A percentile compares a stretch with the other conserved stretches of the same genome.
Conservation (phyloP, 1,284 basidiomycete species). For the Irpex rosettiformis region DNA sequence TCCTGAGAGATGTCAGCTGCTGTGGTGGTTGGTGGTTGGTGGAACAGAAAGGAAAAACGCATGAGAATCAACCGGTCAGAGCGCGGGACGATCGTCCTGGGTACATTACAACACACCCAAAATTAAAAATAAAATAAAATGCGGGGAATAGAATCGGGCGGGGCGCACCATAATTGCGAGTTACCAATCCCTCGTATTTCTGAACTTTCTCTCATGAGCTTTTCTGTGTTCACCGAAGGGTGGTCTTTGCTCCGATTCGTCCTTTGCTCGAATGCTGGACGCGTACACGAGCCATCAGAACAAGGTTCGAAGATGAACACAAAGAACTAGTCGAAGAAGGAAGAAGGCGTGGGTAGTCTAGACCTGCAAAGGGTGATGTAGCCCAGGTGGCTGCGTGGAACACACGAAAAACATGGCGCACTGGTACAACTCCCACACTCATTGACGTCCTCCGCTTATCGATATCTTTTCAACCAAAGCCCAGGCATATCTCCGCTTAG, state of each 20-base stretch:
- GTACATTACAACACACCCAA: too few species aligned
- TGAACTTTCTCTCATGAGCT: constrained; percentile 2
- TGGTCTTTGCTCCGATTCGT: neutral
- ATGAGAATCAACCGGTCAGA: neutral
- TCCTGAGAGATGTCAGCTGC: neutral
- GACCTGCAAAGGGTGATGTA: neutral
- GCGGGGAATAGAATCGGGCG: neutral
- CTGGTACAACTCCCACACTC: too few species aligned
- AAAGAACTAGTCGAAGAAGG: too few species aligned
- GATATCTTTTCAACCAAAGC: too few species aligned
- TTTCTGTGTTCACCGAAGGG: neutral
- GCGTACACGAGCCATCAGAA: neutral
- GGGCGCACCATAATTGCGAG: constrained; percentile 8
- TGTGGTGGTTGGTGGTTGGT: neutral
- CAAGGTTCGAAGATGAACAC: neutral
- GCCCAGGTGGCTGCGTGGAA: too few species aligned
- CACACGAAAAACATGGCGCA: too few species aligned
- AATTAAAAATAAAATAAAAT: too few species aligned
- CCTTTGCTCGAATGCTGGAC: neutral
- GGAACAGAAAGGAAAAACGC: neutral
- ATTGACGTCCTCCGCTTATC: too few species aligned
- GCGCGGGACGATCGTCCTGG: neutral
- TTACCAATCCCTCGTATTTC: constrained; percentile 6
- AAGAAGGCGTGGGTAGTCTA: too few species aligned
- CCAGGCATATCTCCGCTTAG: too few species aligned